Evolutionary conservation across 2,329 filamentous ascomycete genomes (phyloP).

Genomic region (Ambrosiella beaveri): DNA sequence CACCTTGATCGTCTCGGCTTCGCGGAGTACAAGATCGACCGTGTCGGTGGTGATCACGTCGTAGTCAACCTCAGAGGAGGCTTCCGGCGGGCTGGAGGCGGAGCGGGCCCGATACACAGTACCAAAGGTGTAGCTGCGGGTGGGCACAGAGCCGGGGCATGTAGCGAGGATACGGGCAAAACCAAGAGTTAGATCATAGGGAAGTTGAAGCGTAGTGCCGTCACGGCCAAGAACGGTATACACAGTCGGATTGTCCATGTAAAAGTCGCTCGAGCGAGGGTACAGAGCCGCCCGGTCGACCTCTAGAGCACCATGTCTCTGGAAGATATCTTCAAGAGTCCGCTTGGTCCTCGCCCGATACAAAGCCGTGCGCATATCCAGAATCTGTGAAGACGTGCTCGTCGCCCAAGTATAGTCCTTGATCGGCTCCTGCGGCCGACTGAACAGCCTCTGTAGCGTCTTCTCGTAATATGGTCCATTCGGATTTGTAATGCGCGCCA

Average conservation of each 20-base stretch:
- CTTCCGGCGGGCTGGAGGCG: constrained; percentile 63
- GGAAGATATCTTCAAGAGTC: constrained; percentile 60
- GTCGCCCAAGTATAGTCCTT: constrained; percentile 71
- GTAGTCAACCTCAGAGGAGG: constrained; percentile 83
- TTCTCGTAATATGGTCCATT: constrained; percentile 79
- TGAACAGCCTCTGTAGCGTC: constrained; percentile 73
- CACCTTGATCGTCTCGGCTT: constrained; percentile 87
- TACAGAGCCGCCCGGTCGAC: constrained; percentile 58
- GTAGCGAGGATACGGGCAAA: constrained; percentile 73
- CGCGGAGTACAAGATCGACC: constrained; percentile 69
- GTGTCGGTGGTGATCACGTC: constrained; percentile 80
- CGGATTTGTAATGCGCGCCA: constrained; percentile 65
- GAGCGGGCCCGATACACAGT: constrained; percentile 67
- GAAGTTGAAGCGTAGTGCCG: constrained; percentile 82
- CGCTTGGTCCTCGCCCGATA: constrained; percentile 59
- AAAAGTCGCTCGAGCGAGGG: constrained; percentile 66
- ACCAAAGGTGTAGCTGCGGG: constrained; percentile 74
- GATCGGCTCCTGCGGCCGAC: constrained; percentile 55
- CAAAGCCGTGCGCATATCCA: constrained; percentile 39
- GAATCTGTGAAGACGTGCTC: constrained; percentile 34
- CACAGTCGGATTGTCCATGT: constrained; percentile 36
- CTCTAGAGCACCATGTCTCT: constrained; percentile 77
- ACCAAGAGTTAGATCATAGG: constrained; percentile 80
- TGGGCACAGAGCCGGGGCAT: constrained; percentile 39
- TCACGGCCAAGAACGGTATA: constrained; percentile 67